These are phyloP conservation scores for Coemansia sp. DNA, from an alignment of 192 early-diverging fungal genomes.

Conservation along the genomic window DNA sequence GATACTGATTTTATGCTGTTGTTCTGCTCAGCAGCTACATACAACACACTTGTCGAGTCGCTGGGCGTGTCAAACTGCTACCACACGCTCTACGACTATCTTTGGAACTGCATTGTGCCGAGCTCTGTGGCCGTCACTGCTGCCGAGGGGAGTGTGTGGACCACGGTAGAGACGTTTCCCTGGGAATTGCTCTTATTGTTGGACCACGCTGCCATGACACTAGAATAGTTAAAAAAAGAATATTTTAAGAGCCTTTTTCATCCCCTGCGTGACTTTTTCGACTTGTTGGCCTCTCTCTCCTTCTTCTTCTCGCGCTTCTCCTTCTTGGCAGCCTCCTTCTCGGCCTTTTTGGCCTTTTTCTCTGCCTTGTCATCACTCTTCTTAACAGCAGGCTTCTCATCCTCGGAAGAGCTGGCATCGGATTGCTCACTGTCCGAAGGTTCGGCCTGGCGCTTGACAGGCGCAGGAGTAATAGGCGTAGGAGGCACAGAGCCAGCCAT, in stretches of 20 bases:
- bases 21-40: no score
- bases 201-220: no score
- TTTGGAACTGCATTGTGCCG: no score
- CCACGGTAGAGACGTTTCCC: no score
- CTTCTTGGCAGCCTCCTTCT: slow-evolving; percentile 30
- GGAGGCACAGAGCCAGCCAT: neutral
- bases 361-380: slow-evolving; percentile 13
- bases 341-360: slow-evolving; percentile 25
- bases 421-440: no score
- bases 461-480: neutral
- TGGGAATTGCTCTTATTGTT: no score
- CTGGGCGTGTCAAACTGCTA: no score
- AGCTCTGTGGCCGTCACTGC: no score
- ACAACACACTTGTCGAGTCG: no score
- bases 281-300: slow-evolving; percentile 30
- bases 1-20: no score
- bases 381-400: slow-evolving; percentile 2
- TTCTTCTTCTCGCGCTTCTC: slow-evolving; percentile 36
- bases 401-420: slow-evolving; percentile 30
- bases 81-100: no score
- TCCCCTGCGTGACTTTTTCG: slow-evolving; percentile 40
- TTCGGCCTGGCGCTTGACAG: slow-evolving; percentile 34
- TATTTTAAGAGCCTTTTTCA: slow-evolving; percentile 4
- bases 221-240: neutral
- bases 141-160: no score